Conservation (phyloP, 169 alveolate genomes). For the Amoebophrya sp. region DNA sequence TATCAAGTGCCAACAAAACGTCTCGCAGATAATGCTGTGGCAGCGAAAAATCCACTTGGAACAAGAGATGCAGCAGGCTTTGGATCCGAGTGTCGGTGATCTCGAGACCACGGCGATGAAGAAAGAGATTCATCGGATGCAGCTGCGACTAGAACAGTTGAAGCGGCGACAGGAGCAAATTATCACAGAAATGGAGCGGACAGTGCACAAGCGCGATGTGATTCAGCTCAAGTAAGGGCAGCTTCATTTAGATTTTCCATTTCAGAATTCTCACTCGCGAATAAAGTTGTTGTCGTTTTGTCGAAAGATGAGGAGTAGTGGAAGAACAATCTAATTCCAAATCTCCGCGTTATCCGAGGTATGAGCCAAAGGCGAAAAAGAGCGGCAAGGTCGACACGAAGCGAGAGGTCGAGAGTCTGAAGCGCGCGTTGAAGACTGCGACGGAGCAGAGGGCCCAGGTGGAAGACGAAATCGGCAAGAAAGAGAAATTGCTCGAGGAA, state of each 20-base stretch:
- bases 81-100: conserved; percentile 79
- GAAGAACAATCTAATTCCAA: too few species aligned
- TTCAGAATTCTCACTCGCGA: too few species aligned
- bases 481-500: not conserved
- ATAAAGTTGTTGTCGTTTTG: too few species aligned
- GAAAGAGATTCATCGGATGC: conserved; percentile 78
- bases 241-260: too few species aligned
- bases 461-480: not conserved
- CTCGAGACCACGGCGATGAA: conserved; percentile 75
- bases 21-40: conserved; percentile 69
- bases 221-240: conserved; percentile 67
- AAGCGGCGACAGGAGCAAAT: conserved; percentile 69
- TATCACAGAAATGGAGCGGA: conserved; percentile 72
- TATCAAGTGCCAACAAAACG: not conserved
- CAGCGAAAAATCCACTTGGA: conserved; percentile 78
- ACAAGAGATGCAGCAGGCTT: conserved; percentile 80
- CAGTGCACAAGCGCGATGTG: conserved; percentile 72
- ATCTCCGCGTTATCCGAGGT: not conserved
- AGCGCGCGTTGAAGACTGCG: not conserved
- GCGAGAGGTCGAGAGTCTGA: conserved; percentile 17
- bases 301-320: too few species aligned
- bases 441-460: not conserved
- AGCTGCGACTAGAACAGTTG: conserved; percentile 64
- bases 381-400: not conserved
- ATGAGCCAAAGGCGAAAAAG: not conserved